phyloP scores from a whole-genome alignment of 2,329 filamentous ascomycete species.

The Esteya vermicola region DNA sequence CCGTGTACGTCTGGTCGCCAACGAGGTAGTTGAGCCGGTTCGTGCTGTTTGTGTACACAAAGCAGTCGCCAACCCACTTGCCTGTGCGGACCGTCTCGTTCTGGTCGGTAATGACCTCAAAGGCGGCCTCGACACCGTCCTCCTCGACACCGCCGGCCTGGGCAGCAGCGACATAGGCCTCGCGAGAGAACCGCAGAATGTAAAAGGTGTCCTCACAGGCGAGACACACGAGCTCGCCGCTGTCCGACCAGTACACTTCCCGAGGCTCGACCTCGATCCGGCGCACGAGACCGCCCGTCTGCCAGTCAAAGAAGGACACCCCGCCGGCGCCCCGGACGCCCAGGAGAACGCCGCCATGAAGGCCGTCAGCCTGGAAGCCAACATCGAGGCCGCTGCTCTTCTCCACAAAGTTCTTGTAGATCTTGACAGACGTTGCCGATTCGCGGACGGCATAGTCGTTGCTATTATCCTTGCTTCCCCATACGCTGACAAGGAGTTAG shows the following conservation, averaged over 20 bases:
- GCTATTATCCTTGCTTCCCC: constrained; percentile 93
- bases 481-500: constrained; percentile 33
- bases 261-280: constrained; percentile 71
- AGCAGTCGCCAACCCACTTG: constrained; percentile 97
- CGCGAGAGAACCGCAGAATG: constrained; percentile 79
- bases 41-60: constrained; percentile 95
- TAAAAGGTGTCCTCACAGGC: constrained; percentile 95
- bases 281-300: constrained; percentile 73
- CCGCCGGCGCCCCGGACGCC: constrained; percentile 92
- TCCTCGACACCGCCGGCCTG: constrained; percentile 72
- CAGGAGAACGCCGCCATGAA: constrained; percentile 77
- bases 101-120: constrained; percentile 92
- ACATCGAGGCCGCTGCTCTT: constrained; percentile 81
- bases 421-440: constrained; percentile 84
- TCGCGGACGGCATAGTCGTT: constrained; percentile 98
- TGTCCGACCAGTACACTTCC: constrained; percentile 91
- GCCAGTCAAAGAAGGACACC: constrained; percentile 94
- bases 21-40: constrained; percentile 97
- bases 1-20: constrained; percentile 93
- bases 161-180: constrained; percentile 72
- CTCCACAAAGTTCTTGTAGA: constrained; percentile 96
- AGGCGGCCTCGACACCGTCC: constrained; percentile 88
- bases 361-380: constrained; percentile 84
- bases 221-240: constrained; percentile 80
- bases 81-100: constrained; percentile 87